phyloP scores from a whole-genome alignment of 495 filamentous ascomycete species.

The Achaetomiella virescens region DNA sequence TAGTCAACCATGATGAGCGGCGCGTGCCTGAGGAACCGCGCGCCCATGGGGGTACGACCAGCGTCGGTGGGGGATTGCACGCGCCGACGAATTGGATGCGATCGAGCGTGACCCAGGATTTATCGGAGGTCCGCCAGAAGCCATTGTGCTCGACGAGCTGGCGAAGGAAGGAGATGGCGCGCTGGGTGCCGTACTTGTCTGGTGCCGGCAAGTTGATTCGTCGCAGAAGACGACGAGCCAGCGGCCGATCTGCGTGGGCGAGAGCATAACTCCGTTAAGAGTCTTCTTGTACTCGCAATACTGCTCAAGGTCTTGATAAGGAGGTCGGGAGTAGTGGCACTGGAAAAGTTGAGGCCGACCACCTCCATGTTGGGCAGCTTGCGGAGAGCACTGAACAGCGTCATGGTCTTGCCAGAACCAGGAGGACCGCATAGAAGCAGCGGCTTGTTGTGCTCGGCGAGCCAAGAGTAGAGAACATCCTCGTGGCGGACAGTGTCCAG shows the following conservation, averaged over 20 bases:
- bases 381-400: slow-evolving; percentile 89
- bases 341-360: slow-evolving; percentile 98
- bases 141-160: slow-evolving; percentile 98
- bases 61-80: slow-evolving; percentile 99
- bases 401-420: slow-evolving; percentile 99
- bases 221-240: slow-evolving; percentile 99
- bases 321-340: slow-evolving; percentile 93
- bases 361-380: slow-evolving; percentile 98
- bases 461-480: slow-evolving; percentile 96
- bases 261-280: slow-evolving; percentile 89
- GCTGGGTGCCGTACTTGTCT: slow-evolving; percentile 95
- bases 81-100: slow-evolving; percentile 98
- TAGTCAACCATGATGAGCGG: slow-evolving; percentile 99
- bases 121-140: slow-evolving; percentile 96
- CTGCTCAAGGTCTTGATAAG: slow-evolving; percentile 97
- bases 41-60: slow-evolving; percentile 88
- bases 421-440: slow-evolving; percentile 93
- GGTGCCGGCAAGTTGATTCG: slow-evolving; percentile 99
- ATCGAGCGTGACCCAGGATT: slow-evolving; percentile 95
- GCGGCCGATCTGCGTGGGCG: slow-evolving; percentile 90
- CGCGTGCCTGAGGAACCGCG: slow-evolving; percentile 88
- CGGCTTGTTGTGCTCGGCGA: slow-evolving; percentile 97
- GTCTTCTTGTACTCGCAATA: slow-evolving; percentile 99
- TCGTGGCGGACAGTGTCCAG: slow-evolving; percentile 95
- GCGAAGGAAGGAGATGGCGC: slow-evolving; percentile 92